Base-by-base conservation (phyloP, 495 filamentous ascomycete genomes). In the Acidiella bohemica region DNA sequence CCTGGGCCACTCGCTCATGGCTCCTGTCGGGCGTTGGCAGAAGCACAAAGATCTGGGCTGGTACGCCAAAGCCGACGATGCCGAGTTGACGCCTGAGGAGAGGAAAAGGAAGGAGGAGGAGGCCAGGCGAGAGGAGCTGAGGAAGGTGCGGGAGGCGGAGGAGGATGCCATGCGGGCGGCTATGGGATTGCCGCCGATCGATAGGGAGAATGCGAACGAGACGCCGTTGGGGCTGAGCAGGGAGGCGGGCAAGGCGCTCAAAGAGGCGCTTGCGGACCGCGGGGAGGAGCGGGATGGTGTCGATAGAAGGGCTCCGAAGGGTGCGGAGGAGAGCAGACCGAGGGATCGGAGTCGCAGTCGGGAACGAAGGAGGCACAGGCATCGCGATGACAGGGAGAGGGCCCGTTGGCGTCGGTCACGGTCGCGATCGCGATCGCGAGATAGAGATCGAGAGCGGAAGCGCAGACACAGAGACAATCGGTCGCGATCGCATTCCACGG, bases 1-100 rank as follows among this genome's bases (percentile, higher is more conserved):
- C 59, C 78, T 97, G 0, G 90, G 92, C 29, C 90, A 97, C 59
- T 92, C 83, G 17, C 56, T 97, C 36, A 97, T 92, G 75, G 90
- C 90, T 4, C 73, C 90, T 0, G 92, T 96, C 9, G 90, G 90
- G 9, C 82, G 90, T 35, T 97, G 92, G 90, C 86, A 93, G 50
- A 81, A 90, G 49, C 74, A 75, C n/a, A 73, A 72, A 41, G 88
- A 97, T 50, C 65, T 95, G 5, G 67, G 57, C 28, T 96, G 90
- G 90, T 96, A 96, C 49, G 75, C 87, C 3, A 88, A 83, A 56
- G 67, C 64, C 11, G 73, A 84, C 16, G 70, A 77, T 14, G 76
- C 79, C 34, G 73, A 82, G 44, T 66, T 64, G 34, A 64, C 64
- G 16, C 70, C 61, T 9, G 65, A 76, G 39, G 72, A 83, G 50